These are phyloP conservation scores for Thalassiosira ordinaria DNA, from an alignment of 352 stramenopile genomes.

Conservation along the genomic window DNA sequence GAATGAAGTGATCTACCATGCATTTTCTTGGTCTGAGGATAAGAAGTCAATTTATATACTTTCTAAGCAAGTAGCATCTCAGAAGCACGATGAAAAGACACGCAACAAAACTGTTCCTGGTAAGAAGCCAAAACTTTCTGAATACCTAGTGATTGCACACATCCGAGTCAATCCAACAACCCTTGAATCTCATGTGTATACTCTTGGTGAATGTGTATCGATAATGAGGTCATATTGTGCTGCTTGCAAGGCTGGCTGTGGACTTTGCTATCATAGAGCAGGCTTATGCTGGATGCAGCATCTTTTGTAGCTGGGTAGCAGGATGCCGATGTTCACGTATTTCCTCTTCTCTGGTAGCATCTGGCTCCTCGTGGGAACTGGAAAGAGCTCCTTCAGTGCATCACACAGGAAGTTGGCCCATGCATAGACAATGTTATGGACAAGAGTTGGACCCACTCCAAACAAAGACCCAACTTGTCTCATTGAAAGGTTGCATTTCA, in stretches of 20 bases:
- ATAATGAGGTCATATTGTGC: constrained; percentile 33
- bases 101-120: constrained; percentile 3
- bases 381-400: constrained; percentile 29
- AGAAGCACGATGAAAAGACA: constrained; percentile 12
- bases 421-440: constrained; percentile 40
- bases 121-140: constrained; percentile 7
- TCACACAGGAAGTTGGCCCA: constrained; percentile 38
- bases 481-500: constrained; percentile 26
- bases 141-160: constrained; percentile 23
- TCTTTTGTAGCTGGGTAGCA: too few species aligned
- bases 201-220: constrained; percentile 7
- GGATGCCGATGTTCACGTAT: too few species aligned
- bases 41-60: constrained; percentile 28
- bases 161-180: constrained; percentile 10
- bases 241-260: constrained; percentile 30
- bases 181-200: constrained; percentile 22
- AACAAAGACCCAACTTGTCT: constrained; percentile 21
- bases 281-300: constrained; percentile 36
- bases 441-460: constrained; percentile 24
- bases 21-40: background rate
- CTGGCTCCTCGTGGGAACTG: constrained; percentile 28
- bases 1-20: constrained; percentile 26
- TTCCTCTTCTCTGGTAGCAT: too few species aligned
- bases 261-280: constrained; percentile 33
- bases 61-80: constrained; percentile 20